Evolutionary conservation across 2,329 filamentous ascomycete species (phyloP).

Genomic region (Fusarium sp.): DNA sequence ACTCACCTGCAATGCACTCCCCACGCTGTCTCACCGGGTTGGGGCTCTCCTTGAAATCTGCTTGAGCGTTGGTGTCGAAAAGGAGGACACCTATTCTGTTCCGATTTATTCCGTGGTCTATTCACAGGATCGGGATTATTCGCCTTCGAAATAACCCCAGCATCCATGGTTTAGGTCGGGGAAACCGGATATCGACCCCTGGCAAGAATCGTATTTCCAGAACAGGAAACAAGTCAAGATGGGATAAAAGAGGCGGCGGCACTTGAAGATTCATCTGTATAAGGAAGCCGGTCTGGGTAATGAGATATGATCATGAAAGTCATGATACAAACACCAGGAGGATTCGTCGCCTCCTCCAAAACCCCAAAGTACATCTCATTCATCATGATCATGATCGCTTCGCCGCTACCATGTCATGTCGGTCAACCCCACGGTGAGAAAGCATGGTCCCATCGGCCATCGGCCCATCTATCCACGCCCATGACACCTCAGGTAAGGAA

Average conservation of each 20-base stretch:
- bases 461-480: constrained; percentile 48
- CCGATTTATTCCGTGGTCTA: constrained; percentile 23
- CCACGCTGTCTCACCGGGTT: constrained; percentile 33
- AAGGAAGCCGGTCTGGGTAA: neutral
- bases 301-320: constrained; percentile 18
- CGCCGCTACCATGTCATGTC: constrained; percentile 44
- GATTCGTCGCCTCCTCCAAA: constrained; percentile 8
- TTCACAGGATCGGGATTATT: constrained; percentile 7
- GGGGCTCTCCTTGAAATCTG: constrained; percentile 16
- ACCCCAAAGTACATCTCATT: constrained; percentile 14
- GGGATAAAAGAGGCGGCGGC: constrained; percentile 1
- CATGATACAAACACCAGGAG: constrained; percentile 8
- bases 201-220: constrained; percentile 6
- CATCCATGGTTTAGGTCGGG: constrained; percentile 24
- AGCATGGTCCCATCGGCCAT: constrained; percentile 46
- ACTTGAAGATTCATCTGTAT: neutral
- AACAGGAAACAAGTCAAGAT: constrained; percentile 25
- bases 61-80: constrained; percentile 15
- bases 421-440: constrained; percentile 45
- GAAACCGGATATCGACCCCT: constrained; percentile 28
- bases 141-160: constrained; percentile 14
- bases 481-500: constrained; percentile 37
- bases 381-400: constrained; percentile 34
- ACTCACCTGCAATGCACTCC: constrained; percentile 21
- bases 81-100: neutral